A percentile compares a stretch with the other conserved stretches of the same genome.
Evolutionary conservation across 2,329 filamentous ascomycete species (phyloP).

Genomic region (Balansia obtecta): DNA sequence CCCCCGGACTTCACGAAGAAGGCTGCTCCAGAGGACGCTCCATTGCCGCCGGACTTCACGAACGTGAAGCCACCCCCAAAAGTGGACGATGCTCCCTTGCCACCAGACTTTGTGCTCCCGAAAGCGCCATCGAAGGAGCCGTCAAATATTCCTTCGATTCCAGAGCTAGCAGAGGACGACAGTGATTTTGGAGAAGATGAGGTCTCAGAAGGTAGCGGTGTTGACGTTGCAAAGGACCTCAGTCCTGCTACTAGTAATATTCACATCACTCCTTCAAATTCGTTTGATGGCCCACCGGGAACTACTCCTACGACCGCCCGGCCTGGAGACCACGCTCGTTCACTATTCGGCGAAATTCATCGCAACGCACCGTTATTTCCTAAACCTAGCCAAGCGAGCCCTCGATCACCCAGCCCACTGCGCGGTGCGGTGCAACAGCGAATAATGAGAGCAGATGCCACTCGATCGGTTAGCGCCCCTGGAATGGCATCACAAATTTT

Average conservation of each 20-base stretch:
- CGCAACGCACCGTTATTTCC: constrained; percentile 40
- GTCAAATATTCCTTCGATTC: constrained; percentile 22
- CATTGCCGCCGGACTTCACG: constrained; percentile 21
- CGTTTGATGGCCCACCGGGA: constrained; percentile 39
- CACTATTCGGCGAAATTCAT: constrained; percentile 43
- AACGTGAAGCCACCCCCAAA: constrained; percentile 11
- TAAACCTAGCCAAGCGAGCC: constrained; percentile 42
- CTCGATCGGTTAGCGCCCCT: constrained; percentile 48
- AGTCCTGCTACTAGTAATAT: constrained; percentile 36
- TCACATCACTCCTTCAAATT: constrained; percentile 41
- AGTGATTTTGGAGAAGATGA: constrained; percentile 30
- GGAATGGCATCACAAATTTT: constrained; percentile 44
- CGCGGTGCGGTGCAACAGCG: constrained; percentile 43
- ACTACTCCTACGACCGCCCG: constrained; percentile 18
- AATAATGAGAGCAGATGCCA: constrained; percentile 34
- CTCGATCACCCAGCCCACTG: constrained; percentile 62
- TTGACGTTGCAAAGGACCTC: constrained; percentile 52
- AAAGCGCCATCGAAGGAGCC: constrained; percentile 19
- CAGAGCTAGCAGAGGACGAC: constrained; percentile 27
- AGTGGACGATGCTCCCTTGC: constrained; percentile 26
- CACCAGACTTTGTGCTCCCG: constrained; percentile 24
- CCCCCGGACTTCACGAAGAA: constrained; percentile 12
- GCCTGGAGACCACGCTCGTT: constrained; percentile 20
- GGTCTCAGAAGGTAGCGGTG: constrained; percentile 45
- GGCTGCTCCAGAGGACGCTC: constrained; percentile 19